Conservation (phyloP, 129 eudicot genomes). For the Arctium lappa region DNA sequence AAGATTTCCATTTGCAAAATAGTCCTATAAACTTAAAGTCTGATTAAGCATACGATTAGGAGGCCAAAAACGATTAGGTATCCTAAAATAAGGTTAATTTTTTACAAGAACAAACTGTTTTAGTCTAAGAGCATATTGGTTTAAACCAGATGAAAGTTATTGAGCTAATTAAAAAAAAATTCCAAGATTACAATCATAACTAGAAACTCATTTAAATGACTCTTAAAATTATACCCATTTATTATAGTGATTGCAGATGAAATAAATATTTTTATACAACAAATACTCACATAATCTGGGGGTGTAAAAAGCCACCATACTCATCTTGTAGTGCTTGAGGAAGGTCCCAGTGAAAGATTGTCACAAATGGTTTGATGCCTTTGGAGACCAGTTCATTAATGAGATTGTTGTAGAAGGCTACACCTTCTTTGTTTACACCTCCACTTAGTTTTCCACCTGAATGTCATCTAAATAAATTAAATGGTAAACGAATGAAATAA, state of each 20-base stretch:
- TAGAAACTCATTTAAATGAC: too few relatives aligned
- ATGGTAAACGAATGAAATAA: too few relatives aligned
- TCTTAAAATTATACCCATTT: neutral
- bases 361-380: slow-evolving; percentile 32
- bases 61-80: neutral
- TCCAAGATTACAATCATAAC: neutral
- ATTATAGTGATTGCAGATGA: neutral
- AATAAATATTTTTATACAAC: neutral
- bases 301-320: slow-evolving; percentile 33
- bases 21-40: neutral
- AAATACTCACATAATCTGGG: neutral
- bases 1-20: neutral
- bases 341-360: slow-evolving; percentile 36
- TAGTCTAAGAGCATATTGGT: too few relatives aligned
- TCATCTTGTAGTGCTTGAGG: slow-evolving; percentile 29
- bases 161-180: neutral
- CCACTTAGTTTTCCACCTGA: slow-evolving; percentile 36
- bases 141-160: neutral
- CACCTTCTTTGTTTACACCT: slow-evolving; percentile 31
- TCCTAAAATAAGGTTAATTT: too few relatives aligned
- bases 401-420: slow-evolving; percentile 30
- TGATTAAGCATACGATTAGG: too few relatives aligned
- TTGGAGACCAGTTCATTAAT: slow-evolving; percentile 27
- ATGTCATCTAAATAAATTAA: neutral
- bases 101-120: too few relatives aligned